Conservation (phyloP, 108 stramenopile species). For the Skeletonema costatum region DNA sequence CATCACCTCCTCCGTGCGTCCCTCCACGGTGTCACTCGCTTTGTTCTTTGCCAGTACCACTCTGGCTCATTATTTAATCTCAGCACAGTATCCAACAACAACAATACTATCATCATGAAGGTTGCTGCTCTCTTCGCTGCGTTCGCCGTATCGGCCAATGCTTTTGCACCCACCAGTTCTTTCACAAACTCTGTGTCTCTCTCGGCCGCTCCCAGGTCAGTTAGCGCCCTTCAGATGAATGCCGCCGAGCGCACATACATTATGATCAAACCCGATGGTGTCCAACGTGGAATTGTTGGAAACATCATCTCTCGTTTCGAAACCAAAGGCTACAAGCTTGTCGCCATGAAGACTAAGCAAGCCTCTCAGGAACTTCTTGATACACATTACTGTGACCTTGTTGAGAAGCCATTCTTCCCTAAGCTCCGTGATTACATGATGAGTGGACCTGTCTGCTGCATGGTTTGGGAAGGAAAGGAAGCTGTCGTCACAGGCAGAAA, state of each 20-base stretch:
- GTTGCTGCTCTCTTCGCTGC: constrained; percentile 35
- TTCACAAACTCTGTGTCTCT: constrained; percentile 20
- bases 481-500: constrained; percentile 91
- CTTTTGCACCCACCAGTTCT: constrained; percentile 49
- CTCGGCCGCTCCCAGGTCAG: constrained; percentile 32
- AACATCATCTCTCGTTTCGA: constrained; percentile 92
- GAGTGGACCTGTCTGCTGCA: constrained; percentile 60
- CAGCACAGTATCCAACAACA: no score
- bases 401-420: constrained; percentile 94
- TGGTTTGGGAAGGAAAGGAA: constrained; percentile 96
- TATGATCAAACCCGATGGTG: constrained; percentile 91
- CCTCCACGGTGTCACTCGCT: background rate
- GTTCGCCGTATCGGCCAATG: constrained; percentile 34
- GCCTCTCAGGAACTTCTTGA: constrained; percentile 87
- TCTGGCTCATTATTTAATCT: background rate
- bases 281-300: constrained; percentile 91
- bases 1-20: background rate
- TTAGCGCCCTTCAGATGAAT: constrained; percentile 48
- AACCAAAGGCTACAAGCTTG: constrained; percentile 92
- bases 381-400: constrained; percentile 90
- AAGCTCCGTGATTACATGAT: constrained; percentile 92
- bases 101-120: constrained; percentile 28
- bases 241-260: constrained; percentile 82
- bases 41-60: background rate
- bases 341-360: constrained; percentile 89